Base-by-base conservation (phyloP, 2,329 filamentous ascomycete species). In the Microdochium bolleyi region DNA sequence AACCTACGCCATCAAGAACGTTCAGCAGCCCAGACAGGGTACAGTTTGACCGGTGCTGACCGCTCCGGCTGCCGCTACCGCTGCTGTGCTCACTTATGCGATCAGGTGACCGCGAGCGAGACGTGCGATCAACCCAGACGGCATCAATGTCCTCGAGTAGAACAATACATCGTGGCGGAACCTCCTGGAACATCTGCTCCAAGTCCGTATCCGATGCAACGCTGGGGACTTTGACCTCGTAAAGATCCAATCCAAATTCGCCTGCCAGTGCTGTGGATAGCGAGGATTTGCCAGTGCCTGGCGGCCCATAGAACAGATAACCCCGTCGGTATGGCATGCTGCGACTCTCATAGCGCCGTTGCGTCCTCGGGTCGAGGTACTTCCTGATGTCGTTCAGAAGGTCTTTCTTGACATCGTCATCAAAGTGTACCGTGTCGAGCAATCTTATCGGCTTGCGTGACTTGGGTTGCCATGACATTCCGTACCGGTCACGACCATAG, bases 1-100 rank as follows among this genome's bases (percentile, higher is more conserved):
- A 79, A 1, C 81, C 81, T 0, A 84, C 81, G 19, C 83, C 83
- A 57, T 87, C 83, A 52, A 86, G 79, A 30, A 81, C 78, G 56
- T 84, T 88, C 24, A 85, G 71, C 2, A 85, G 67, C 1, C 77
- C 80, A 1, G 80, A 83, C 2, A 85, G 74, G 0, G 79, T 82
- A 57, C 85, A 78, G n/a, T 51, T 67, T 51, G 38, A 59, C 21
- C 58, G 63, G 41, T 96, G 90, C 1, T 82, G 70, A 34, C 92
- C 89, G 10, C 83, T 78, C 63, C 89, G 84, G 30, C 85, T 83
- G 24, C 91, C 82, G 13, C 41, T 46, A 22, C 41, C 41, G 19
- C 41, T 46, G 19, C 41, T 46, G 19, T 46, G 41, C 41, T 46
- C 41, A 22, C 41, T 46, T 46, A 10, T 21, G 21, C 41, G 41